phyloP scores from a whole-genome alignment of 306 rosid species.

The Purshia tridentata region DNA sequence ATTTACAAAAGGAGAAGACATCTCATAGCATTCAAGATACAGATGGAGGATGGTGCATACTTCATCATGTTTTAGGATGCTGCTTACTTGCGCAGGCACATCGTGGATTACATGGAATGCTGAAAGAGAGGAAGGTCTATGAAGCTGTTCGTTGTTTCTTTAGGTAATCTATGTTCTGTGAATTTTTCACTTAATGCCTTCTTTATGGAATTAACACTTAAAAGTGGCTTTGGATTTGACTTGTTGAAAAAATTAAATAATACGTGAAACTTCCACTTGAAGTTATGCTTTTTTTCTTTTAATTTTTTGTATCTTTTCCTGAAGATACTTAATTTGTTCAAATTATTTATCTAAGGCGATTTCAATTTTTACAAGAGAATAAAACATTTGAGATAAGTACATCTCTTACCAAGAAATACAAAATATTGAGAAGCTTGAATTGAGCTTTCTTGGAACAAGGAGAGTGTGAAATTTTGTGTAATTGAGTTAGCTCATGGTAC shows the following conservation, averaged over 20 bases:
- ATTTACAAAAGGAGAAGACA: constrained; percentile 77
- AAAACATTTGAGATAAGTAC: background rate
- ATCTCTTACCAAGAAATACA: background rate
- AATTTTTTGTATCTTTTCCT: background rate
- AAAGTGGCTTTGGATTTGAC: background rate
- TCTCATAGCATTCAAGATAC: constrained; percentile 72
- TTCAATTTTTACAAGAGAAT: background rate
- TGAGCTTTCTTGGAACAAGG: background rate
- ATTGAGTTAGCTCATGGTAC: background rate
- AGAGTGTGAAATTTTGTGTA: background rate
- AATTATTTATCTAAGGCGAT: background rate
- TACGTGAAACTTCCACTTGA: background rate
- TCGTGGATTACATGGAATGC: constrained; percentile 56
- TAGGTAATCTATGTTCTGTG: constrained; percentile 48
- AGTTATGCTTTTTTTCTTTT: background rate
- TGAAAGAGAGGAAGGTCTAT: constrained; percentile 68
- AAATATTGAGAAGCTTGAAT: background rate
- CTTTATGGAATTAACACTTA: background rate
- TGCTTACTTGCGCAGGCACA: constrained; percentile 85
- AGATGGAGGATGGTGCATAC: constrained; percentile 85
- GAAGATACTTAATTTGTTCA: background rate
- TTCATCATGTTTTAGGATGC: constrained; percentile 90
- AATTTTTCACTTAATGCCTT: background rate
- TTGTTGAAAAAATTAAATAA: background rate
- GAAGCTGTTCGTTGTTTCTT: constrained; percentile 91